Percentiles rank a stretch among this genome's conserved stretches.
Conservation (phyloP, 2,329 filamentous ascomycete genomes). For the Alternaria sp. region DNA sequence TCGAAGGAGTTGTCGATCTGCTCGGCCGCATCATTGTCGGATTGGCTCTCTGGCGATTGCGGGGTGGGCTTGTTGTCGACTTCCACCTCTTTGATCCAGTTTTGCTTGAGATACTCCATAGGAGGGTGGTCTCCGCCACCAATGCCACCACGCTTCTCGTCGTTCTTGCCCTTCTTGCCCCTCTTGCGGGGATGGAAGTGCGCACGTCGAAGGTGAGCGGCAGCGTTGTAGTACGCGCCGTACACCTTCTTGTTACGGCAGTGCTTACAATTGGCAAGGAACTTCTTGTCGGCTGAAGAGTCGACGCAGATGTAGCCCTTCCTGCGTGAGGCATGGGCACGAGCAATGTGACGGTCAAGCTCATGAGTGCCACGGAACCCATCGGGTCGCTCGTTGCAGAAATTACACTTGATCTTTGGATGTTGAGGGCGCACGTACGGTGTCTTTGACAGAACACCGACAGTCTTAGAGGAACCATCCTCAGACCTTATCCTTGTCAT, state of each 20-base stretch:
- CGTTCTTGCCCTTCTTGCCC: slow-evolving; percentile 64
- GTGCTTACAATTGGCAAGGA: slow-evolving; percentile 82
- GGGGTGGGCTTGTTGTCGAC: slow-evolving; percentile 46
- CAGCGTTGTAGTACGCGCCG: slow-evolving; percentile 92
- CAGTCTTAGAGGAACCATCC: slow-evolving; percentile 64
- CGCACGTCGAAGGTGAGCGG: slow-evolving; percentile 84
- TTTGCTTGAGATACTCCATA: slow-evolving; percentile 66
- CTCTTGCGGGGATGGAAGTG: slow-evolving; percentile 80
- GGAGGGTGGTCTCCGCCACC: slow-evolving; percentile 68
- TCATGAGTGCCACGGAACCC: slow-evolving; percentile 91
- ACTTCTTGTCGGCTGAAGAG: slow-evolving; percentile 65
- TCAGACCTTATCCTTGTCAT: slow-evolving; percentile 62
- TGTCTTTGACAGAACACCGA: slow-evolving; percentile 60
- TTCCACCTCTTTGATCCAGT: slow-evolving; percentile 67
- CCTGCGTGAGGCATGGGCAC: slow-evolving; percentile 69
- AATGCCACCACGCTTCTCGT: slow-evolving; percentile 67
- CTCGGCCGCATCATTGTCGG: slow-evolving; percentile 31
- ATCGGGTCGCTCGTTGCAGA: slow-evolving; percentile 75
- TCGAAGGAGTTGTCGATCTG: slow-evolving; percentile 18
- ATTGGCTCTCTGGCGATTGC: slow-evolving; percentile 32
- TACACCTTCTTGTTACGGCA: slow-evolving; percentile 82
- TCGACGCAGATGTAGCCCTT: slow-evolving; percentile 72
- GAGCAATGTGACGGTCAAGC: slow-evolving; percentile 61
- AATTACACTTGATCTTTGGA: slow-evolving; percentile 73
- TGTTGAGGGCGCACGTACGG: slow-evolving; percentile 71